phyloP scores from a whole-genome alignment of 2,329 filamentous ascomycete genomes.

The Fusarium domesticum region DNA sequence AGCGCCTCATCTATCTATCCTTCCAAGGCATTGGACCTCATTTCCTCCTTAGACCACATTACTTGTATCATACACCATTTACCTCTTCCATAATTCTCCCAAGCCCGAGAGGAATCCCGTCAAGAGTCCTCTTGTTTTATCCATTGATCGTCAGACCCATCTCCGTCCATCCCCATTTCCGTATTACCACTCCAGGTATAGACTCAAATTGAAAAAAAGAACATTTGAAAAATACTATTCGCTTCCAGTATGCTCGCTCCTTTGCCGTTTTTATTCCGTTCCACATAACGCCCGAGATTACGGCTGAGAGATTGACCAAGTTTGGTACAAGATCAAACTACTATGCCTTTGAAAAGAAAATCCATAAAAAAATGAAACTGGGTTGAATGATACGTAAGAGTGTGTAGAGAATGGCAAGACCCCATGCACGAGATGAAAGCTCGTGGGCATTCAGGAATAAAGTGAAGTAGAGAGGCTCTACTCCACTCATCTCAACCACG shows the following conservation, averaged over 20 bases:
- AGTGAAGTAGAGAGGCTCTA: neutral
- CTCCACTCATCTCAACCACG: constrained; percentile 17
- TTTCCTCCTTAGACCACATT: constrained; percentile 1
- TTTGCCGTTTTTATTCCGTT: neutral
- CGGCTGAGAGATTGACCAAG: no score
- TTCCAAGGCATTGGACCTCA: neutral
- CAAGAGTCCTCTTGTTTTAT: neutral
- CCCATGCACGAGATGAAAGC: constrained; percentile 3
- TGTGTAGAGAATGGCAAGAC: constrained; percentile 6
- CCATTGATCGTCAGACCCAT: neutral
- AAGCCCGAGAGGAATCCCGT: neutral
- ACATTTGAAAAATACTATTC: neutral
- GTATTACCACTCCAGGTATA: constrained; percentile 15
- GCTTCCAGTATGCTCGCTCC: constrained; percentile 8
- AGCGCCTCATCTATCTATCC: neutral
- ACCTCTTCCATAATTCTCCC: neutral
- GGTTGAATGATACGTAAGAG: neutral
- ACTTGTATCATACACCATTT: constrained; percentile 4
- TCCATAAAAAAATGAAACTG: neutral
- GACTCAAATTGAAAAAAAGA: constrained; percentile 2
- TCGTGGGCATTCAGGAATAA: constrained; percentile 6
- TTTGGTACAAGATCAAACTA: neutral
- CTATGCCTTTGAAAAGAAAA: neutral
- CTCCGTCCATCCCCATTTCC: neutral
- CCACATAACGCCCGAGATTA: neutral